phyloP scores from a whole-genome alignment of 176 grass and related monocot genomes.

The Secale cereale region DNA sequence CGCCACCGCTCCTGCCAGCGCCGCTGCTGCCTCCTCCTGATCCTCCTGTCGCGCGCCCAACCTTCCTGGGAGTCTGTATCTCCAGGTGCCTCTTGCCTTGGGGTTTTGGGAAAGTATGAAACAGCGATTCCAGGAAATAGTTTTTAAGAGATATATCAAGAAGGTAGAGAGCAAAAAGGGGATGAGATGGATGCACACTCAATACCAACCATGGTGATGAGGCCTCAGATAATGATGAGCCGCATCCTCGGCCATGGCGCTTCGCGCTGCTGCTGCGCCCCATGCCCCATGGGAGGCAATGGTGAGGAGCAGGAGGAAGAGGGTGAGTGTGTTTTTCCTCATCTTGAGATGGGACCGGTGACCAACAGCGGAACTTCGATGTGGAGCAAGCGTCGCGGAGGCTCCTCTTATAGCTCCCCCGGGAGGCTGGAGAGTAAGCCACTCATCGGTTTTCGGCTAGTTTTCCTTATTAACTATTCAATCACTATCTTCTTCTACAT shows the following conservation, averaged over 20 bases:
- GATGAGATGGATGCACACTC: background rate
- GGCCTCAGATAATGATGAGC: background rate
- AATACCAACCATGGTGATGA: constrained; percentile 26
- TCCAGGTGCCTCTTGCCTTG: constrained; percentile 6
- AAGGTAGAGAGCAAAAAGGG: background rate
- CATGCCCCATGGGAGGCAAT: constrained; percentile 28
- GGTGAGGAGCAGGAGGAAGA: constrained; percentile 18
- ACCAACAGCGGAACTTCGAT: background rate
- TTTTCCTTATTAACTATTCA: no score
- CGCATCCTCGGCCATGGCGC: background rate
- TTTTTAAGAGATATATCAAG: background rate
- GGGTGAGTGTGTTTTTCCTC: constrained; percentile 12
- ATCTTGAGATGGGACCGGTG: constrained; percentile 25
- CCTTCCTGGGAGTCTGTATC: constrained; percentile 28
- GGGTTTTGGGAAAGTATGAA: background rate
- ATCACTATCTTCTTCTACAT: no score
- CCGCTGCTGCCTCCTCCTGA: background rate
- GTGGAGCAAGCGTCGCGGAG: background rate
- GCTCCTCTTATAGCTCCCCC: constrained; percentile 31
- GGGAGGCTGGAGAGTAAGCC: background rate
- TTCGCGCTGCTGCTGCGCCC: constrained; percentile 21
- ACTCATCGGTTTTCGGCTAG: no score
- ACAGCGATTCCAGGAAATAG: background rate
- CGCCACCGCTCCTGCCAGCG: constrained; percentile 10
- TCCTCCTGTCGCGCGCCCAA: background rate